These are phyloP conservation scores for Flaveria linearis DNA, from an alignment of 129 eudicot species.

Conservation along the genomic window DNA sequence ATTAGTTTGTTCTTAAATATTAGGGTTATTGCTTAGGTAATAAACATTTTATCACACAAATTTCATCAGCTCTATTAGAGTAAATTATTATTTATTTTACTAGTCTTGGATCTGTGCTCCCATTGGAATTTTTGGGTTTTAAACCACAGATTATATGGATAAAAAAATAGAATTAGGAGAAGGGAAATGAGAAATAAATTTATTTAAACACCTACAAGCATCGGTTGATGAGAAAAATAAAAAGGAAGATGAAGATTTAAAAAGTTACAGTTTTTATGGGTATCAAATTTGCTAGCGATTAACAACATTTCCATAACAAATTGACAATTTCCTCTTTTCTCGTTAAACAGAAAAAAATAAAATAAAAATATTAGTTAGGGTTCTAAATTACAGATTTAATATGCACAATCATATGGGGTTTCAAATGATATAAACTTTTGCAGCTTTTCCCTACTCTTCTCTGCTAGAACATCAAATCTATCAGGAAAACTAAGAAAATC, in stretches of 20 bases:
- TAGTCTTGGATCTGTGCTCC: slow-evolving; percentile 5
- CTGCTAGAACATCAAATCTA: slow-evolving; percentile 28
- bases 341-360: not conserved
- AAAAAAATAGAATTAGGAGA: not conserved
- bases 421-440: slow-evolving; percentile 33
- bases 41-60: too few relatives aligned
- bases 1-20: not conserved
- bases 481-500: slow-evolving; percentile 21
- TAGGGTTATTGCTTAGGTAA: too few relatives aligned
- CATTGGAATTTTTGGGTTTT: not conserved
- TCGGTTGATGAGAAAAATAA: not conserved
- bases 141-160: not conserved
- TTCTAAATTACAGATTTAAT: slow-evolving; percentile 8
- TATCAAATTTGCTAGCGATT: not conserved
- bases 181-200: not conserved
- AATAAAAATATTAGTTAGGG: slow-evolving; percentile 27
- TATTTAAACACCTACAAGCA: not conserved
- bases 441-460: slow-evolving; percentile 33
- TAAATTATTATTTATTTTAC: not conserved
- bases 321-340: not conserved
- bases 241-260: slow-evolving; percentile 9
- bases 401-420: slow-evolving; percentile 26
- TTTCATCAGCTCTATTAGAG: not conserved
- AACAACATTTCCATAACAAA: not conserved
- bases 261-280: not conserved